Percentiles rank a stretch among this genome's conserved stretches.
Evolutionary conservation across 2,329 filamentous ascomycete genomes (phyloP).

Genomic region (Trichoderma aggressivum): DNA sequence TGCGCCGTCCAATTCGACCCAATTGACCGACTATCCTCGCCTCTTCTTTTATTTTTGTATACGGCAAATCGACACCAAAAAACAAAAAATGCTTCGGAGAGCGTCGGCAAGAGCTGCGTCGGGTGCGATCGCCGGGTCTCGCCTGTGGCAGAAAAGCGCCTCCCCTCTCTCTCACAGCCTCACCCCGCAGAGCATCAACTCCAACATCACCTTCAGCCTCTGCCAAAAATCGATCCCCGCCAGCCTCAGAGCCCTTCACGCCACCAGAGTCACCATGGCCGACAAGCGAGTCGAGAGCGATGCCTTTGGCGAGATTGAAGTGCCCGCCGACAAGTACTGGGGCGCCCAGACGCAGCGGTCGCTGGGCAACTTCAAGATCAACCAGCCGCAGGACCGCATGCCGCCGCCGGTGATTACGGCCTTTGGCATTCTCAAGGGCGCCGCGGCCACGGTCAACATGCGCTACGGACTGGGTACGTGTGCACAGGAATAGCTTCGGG

Average conservation of each 20-base stretch:
- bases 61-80: neutral
- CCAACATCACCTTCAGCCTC: neutral
- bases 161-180: neutral
- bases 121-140: slow-evolving; percentile 6
- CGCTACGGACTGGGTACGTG: slow-evolving; percentile 76
- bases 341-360: slow-evolving; percentile 96
- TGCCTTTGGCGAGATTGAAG: slow-evolving; percentile 96
- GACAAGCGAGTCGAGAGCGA: slow-evolving; percentile 82
- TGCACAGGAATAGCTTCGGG: neutral
- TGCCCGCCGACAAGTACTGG: slow-evolving; percentile 93
- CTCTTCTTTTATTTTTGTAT: neutral
- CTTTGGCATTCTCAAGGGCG: slow-evolving; percentile 96
- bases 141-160: slow-evolving; percentile 3
- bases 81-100: slow-evolving; percentile 15
- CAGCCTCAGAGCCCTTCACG: slow-evolving; percentile 20
- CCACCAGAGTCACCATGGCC: slow-evolving; percentile 28
- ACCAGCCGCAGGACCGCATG: slow-evolving; percentile 98
- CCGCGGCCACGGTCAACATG: slow-evolving; percentile 94
- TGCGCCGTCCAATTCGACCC: neutral
- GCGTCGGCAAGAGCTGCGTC: slow-evolving; percentile 10
- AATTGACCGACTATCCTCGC: neutral
- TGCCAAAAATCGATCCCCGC: neutral
- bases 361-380: slow-evolving; percentile 97
- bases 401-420: slow-evolving; percentile 86
- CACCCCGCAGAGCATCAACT: slow-evolving; percentile 9